Conservation (phyloP, 2,329 filamentous ascomycete species). For the Erysiphe pulchra region DNA sequence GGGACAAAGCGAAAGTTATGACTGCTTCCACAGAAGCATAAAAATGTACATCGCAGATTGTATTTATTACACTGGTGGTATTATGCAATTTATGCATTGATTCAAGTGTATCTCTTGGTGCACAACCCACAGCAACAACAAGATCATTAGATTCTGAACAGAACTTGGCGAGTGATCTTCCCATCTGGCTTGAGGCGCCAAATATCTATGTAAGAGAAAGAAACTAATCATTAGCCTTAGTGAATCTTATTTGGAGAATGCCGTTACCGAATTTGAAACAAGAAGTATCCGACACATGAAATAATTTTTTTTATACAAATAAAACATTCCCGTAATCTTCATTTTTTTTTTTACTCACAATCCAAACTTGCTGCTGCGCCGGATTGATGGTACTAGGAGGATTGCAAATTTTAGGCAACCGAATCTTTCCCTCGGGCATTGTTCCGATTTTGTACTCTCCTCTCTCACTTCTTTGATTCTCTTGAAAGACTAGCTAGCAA, state of each 20-base stretch:
- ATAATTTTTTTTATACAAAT: too few species aligned
- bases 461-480: too few species aligned
- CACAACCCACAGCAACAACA: conserved; percentile 66
- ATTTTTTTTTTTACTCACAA: conserved; percentile 34
- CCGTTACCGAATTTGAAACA: neutral
- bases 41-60: conserved; percentile 76
- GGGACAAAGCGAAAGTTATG: conserved; percentile 41
- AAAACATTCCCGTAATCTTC: neutral
- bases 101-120: conserved; percentile 46
- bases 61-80: conserved; percentile 38
- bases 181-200: conserved; percentile 92
- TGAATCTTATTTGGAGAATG: neutral
- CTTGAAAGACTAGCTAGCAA: too few species aligned
- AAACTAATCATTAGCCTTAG: conserved; percentile 1
- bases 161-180: conserved; percentile 63
- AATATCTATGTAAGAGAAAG: conserved; percentile 35
- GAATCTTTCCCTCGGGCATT: conserved; percentile 15
- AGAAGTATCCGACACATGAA: neutral
- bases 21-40: conserved; percentile 51
- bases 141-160: conserved; percentile 59
- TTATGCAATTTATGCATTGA: conserved; percentile 44
- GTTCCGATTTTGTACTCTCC: too few species aligned
- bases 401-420: conserved; percentile 64
- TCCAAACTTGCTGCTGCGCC: conserved; percentile 59
- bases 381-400: conserved; percentile 49